Percentiles rank a stretch among this genome's conserved stretches.
phyloP scores from a whole-genome alignment of 345 rosid genomes.

The Eucalyptus grandis region DNA sequence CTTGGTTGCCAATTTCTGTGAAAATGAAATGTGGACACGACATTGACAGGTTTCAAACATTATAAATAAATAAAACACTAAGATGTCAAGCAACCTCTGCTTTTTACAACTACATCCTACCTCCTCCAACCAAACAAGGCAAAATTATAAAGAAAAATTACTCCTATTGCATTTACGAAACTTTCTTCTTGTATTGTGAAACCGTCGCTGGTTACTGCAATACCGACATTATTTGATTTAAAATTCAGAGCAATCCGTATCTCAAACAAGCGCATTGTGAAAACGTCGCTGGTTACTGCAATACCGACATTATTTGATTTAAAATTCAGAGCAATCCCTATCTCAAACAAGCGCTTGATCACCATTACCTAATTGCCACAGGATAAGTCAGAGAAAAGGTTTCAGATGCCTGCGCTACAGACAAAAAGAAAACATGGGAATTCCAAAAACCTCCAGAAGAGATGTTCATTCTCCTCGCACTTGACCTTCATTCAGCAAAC shows the following conservation, averaged over 20 bases:
- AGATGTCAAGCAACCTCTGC: not conserved
- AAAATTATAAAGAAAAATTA: not conserved
- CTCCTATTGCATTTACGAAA: not conserved
- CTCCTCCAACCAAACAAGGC: not conserved
- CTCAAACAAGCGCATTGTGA: too few relatives aligned
- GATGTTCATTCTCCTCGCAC: not conserved
- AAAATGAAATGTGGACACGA: not conserved
- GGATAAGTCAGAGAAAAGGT: not conserved
- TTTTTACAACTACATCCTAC: not conserved
- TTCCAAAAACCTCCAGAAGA: not conserved
- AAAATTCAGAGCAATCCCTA: not conserved
- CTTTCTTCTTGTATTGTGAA: not conserved
- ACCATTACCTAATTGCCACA: not conserved
- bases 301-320: not conserved
- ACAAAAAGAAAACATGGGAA: not conserved
- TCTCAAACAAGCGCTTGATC: not conserved
- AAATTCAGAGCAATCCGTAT: not conserved
- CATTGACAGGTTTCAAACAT: not conserved
- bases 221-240: not conserved
- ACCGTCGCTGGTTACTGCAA: not conserved
- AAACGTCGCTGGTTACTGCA: not conserved
- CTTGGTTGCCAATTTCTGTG: not conserved
- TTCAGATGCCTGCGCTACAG: not conserved
- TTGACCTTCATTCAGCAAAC: not conserved
- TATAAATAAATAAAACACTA: not conserved